Conservation (phyloP, 2,329 filamentous ascomycete genomes). For the Pseudopyricularia javanii region DNA sequence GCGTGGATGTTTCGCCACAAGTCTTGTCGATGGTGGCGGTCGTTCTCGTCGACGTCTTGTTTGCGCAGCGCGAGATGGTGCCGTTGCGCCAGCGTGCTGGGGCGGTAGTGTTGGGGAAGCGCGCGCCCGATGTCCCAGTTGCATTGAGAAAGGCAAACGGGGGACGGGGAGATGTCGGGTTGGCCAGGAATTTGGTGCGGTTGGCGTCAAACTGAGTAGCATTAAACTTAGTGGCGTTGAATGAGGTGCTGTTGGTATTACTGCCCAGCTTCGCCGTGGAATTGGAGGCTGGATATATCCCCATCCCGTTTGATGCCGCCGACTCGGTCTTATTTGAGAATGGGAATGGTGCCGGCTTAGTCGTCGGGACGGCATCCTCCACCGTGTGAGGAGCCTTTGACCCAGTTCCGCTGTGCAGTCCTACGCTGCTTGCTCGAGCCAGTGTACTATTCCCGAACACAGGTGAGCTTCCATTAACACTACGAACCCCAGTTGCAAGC, state of each 20-base stretch:
- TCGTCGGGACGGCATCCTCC: neutral
- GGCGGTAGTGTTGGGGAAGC: slow-evolving; percentile 1
- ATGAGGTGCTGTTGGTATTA: neutral
- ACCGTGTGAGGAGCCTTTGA: neutral
- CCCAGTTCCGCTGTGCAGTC: neutral
- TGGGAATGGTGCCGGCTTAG: neutral
- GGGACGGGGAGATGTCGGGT: neutral
- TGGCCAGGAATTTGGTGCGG: neutral
- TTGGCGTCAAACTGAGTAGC: neutral
- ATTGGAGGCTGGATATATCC: neutral
- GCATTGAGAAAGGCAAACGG: neutral
- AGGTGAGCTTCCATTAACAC: neutral
- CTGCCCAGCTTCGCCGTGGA: neutral
- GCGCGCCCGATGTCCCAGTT: neutral
- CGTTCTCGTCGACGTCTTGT: slow-evolving; percentile 4
- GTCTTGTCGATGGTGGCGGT: slow-evolving; percentile 9
- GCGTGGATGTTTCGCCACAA: slow-evolving; percentile 12
- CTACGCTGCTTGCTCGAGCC: neutral
- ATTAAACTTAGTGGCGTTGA: neutral
- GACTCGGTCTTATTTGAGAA: neutral
- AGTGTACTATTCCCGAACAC: neutral
- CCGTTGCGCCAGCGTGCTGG: slow-evolving; percentile 3
- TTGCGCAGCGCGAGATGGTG: neutral
- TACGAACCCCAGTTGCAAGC: neutral
- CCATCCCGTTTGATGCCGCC: neutral